Conservation (phyloP, 306 rosid species). For the Gillenia trifoliata region DNA sequence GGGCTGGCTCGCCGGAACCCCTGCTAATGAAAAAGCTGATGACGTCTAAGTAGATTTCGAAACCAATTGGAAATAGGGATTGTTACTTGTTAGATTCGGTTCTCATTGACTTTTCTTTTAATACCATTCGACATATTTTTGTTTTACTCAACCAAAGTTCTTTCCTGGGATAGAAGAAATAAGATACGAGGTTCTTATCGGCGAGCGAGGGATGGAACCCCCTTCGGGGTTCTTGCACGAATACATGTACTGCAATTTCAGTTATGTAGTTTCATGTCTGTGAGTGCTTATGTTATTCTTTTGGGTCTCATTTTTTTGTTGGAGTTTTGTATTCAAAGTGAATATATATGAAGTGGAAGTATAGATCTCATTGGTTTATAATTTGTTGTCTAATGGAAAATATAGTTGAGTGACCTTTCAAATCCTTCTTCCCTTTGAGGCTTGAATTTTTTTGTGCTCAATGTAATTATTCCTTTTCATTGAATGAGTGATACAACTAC, state of each 20-base stretch:
- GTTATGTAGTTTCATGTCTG: constrained; percentile 33
- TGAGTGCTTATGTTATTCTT: constrained; percentile 24
- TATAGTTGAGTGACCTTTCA: not conserved
- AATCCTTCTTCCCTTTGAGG: not conserved
- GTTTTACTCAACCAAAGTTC: constrained; percentile 27
- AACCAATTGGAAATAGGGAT: constrained; percentile 21
- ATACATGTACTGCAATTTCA: constrained; percentile 39
- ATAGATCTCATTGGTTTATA: constrained; percentile 15
- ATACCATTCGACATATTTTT: constrained; percentile 26
- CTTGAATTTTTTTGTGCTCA: not conserved
- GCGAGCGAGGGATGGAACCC: constrained; percentile 31
- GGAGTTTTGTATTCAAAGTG: constrained; percentile 34
- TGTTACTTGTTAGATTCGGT: constrained; percentile 38
- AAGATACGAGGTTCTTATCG: constrained; percentile 40
- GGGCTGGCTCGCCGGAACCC: constrained; percentile 94
- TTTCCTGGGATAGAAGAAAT: constrained; percentile 43
- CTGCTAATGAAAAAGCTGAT: constrained; percentile 31
- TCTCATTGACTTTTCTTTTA: constrained; percentile 35
- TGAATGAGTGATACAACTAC: not conserved
- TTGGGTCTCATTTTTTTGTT: constrained; percentile 37
- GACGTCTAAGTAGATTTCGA: constrained; percentile 37
- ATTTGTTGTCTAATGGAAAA: not conserved
- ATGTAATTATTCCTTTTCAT: not conserved
- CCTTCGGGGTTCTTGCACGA: constrained; percentile 30
- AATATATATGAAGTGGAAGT: constrained; percentile 11